phyloP scores from a whole-genome alignment of 495 filamentous ascomycete genomes.

The Neurospora tetraspora region DNA sequence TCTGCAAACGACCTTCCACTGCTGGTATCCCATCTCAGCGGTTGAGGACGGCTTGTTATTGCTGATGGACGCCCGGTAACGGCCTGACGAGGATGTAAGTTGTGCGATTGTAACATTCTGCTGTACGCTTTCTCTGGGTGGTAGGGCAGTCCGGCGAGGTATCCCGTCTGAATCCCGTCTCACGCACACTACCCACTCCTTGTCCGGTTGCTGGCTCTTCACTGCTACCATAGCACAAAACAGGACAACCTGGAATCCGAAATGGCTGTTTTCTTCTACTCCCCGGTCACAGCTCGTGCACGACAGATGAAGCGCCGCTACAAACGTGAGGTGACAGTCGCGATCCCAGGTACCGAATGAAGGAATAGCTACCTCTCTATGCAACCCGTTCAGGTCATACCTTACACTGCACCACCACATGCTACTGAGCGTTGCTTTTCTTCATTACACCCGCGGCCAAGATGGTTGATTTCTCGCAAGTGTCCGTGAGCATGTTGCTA shows the following conservation, averaged over 20 bases:
- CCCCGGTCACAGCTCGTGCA: neutral
- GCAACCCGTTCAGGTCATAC: neutral
- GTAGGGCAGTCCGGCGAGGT: neutral
- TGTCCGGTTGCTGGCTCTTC: neutral
- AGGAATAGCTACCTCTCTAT: neutral
- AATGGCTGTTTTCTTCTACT: neutral
- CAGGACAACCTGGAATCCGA: neutral
- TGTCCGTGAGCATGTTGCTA: neutral
- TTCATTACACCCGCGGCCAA: neutral
- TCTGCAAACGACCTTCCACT: neutral
- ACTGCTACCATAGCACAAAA: neutral
- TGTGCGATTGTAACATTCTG: neutral
- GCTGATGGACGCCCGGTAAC: neutral
- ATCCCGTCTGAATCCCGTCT: neutral
- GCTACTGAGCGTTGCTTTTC: neutral
- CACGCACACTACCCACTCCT: neutral
- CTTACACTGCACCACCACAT: neutral
- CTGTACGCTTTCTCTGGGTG: neutral
- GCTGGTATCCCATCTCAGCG: neutral
- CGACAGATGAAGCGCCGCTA: constrained; percentile 2
- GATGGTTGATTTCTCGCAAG: neutral
- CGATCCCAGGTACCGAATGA: constrained; percentile 5
- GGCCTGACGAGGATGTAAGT: neutral
- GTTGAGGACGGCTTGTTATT: neutral
- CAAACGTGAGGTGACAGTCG: neutral